A percentile compares a stretch with the other conserved stretches of the same genome.
phyloP scores from a whole-genome alignment of 2,329 filamentous ascomycete genomes.

The Dactylellina cionopaga region DNA sequence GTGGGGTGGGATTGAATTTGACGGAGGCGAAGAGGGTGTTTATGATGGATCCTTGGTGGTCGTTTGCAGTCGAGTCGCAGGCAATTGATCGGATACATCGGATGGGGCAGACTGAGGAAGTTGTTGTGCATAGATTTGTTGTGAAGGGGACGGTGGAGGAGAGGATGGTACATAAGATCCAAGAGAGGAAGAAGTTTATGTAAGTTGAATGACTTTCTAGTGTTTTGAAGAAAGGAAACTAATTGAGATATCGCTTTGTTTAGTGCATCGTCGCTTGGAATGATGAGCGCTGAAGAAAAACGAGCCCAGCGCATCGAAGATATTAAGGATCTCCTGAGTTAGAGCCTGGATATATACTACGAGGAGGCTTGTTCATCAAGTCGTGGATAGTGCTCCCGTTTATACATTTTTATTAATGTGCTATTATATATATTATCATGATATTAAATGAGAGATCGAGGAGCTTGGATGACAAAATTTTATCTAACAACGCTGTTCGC shows the following conservation, averaged over 20 bases:
- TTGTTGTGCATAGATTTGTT: slow-evolving; percentile 87
- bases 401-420: too few relatives aligned
- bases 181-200: slow-evolving; percentile 96
- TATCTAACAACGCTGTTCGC: too few relatives aligned
- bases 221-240: neutral
- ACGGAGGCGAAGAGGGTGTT: slow-evolving; percentile 89
- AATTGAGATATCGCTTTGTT: slow-evolving; percentile 56
- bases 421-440: slow-evolving; percentile 1
- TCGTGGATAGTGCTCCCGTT: too few relatives aligned
- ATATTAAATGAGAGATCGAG: neutral
- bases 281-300: slow-evolving; percentile 96
- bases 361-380: too few relatives aligned
- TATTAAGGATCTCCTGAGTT: slow-evolving; percentile 84
- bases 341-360: neutral
- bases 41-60: slow-evolving; percentile 99
- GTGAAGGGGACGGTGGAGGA: slow-evolving; percentile 92
- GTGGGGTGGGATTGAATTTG: slow-evolving; percentile 91
- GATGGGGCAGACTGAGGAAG: slow-evolving; percentile 90
- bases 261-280: slow-evolving; percentile 90
- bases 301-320: slow-evolving; percentile 89
- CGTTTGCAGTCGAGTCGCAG: slow-evolving; percentile 93
- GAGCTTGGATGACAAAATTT: too few relatives aligned
- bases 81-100: slow-evolving; percentile 97
- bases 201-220: slow-evolving; percentile 65
- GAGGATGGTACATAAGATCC: slow-evolving; percentile 84